Evolutionary conservation across 495 filamentous ascomycete species (phyloP), one percentile per base, ranked within the genome.

Genomic region (Echria macrotheca): DNA sequence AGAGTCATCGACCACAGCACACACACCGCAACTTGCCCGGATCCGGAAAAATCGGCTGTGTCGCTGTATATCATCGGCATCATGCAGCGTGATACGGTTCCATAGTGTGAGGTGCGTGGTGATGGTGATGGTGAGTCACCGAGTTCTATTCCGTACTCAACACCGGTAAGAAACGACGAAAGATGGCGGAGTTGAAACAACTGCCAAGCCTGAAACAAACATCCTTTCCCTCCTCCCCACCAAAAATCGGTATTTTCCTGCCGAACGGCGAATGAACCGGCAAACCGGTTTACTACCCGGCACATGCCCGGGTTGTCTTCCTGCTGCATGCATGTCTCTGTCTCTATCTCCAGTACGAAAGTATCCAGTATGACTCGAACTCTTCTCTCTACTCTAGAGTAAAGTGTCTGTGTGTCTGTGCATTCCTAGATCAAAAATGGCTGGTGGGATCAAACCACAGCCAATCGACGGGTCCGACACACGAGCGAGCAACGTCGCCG

Each of bases 391-490:
- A 25, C 29, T 45, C 28, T n/a, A n/a, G n/a, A n/a, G n/a, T n/a
- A n/a, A n/a, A n/a, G n/a, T n/a, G n/a, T n/a, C n/a, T n/a, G n/a
- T 44, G 24, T 51, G 49, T 44, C 22, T 38, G 19, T 44, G 43
- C 28, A 51, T 47, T 41, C 24, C 3, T 17, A 41, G 47, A 50
- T 38, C 4, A 17, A 7, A 21, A 23, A 14, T 21, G 12, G 24
- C 21, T 19, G 17, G 25, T 14, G 35, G 7, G 23, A 21, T 41
- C 9, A 5, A 26, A 33, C 31, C 21, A 23, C 17, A 33, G 29
- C 53, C 53, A 55, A 55, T 55, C 48, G 38, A 50, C 44, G 50
- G 21, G 44, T 42, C 2, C 19, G 25, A 28, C 5, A 48, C 48
- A 55, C 47, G 53, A 55, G 35, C 26, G 23, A 6, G 33, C 32